Base-by-base conservation (phyloP, 2,329 filamentous ascomycete species). In the Pseudocercospora eumusae region DNA sequence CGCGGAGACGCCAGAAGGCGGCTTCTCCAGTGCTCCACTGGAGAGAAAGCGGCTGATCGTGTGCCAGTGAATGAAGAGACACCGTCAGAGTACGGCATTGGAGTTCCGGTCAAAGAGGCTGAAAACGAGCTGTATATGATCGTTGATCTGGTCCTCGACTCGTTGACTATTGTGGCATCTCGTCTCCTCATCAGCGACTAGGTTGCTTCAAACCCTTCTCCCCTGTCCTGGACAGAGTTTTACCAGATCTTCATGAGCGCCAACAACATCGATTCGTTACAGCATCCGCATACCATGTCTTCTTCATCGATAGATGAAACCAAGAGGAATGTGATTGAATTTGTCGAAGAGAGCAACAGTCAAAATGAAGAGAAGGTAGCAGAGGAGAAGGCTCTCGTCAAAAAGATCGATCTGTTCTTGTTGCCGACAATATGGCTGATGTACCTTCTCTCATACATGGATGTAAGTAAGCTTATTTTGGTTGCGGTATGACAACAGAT, bases 401-500 rank as follows among this genome's bases (percentile, higher is more conserved):
- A 78, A n/a, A 78, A 78, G 56, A 74, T 76, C 59, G 81, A 83
- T 64, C 57, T 79, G 9, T 77, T 72, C 33, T 72, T 83, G 0
- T 66, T 83, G 28, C 81, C 80, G 6, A 77, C 75, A 0, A 80
- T 83, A 27, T 82, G 79, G 79, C 64, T 82, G 36, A 82, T 82
- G 78, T 82, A 82, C 60, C 68, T 82, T 20, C 69, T 82, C 7
- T 79, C 76, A 1, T 82, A 82, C 61, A 77, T 82, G 78, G 76
- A 81, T 33, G 63, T 68, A 23, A 60, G 68, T 60, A 23, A 21
- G 50, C 11, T 40, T 15, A 40, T 28, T 23, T n/a, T n/a, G 15
- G 33, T 47, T 21, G 18, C 27, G 25, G 27, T 57, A 13, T 36
- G 27, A 44, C 4, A 44, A 13, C 23, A 47, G 20, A 25, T 4